phyloP scores from a whole-genome alignment of 1,284 basidiomycete genomes.

The Moniliella sp. region DNA sequence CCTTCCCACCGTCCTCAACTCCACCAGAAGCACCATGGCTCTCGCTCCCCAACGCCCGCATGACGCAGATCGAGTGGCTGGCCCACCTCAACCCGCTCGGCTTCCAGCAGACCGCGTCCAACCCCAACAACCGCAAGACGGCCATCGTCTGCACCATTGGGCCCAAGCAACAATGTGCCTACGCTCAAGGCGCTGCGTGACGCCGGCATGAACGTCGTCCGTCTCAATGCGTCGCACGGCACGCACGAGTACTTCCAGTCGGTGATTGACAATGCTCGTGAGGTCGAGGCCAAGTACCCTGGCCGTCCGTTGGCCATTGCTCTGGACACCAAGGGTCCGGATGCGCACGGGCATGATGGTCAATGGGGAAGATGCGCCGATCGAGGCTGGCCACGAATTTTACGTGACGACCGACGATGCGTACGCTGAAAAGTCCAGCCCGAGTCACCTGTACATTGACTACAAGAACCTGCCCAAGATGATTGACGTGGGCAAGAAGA shows the following conservation, averaged over 20 bases:
- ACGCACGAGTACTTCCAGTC: constrained; percentile 30
- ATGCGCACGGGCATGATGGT: constrained; percentile 90
- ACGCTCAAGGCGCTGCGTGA: constrained; percentile 26
- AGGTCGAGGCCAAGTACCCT: constrained; percentile 10
- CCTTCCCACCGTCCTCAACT: too few relatives aligned
- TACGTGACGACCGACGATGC: constrained; percentile 64
- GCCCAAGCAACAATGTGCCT: constrained; percentile 28
- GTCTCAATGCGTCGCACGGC: constrained; percentile 31
- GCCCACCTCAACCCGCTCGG: constrained; percentile 31
- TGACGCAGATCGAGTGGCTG: constrained; percentile 31
- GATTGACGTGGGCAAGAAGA: constrained; percentile 77
- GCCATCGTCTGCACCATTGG: constrained; percentile 32
- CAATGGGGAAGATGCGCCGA: constrained; percentile 61
- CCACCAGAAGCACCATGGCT: too few relatives aligned
- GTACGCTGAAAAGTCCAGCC: constrained; percentile 63
- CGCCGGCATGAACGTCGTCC: constrained; percentile 33
- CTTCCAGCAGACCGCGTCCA: constrained; percentile 16
- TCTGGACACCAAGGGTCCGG: constrained; percentile 96
- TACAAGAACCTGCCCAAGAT: constrained; percentile 81
- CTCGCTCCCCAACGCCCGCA: too few relatives aligned
- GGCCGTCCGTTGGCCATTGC: constrained; percentile 91
- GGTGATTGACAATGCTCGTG: constrained; percentile 29
- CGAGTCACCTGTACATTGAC: constrained; percentile 38
- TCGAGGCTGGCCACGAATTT: constrained; percentile 83
- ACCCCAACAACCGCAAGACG: constrained; percentile 19